Conservation (phyloP, 139 green algal genomes). For the Cymbomonas tetramitiformis region DNA sequence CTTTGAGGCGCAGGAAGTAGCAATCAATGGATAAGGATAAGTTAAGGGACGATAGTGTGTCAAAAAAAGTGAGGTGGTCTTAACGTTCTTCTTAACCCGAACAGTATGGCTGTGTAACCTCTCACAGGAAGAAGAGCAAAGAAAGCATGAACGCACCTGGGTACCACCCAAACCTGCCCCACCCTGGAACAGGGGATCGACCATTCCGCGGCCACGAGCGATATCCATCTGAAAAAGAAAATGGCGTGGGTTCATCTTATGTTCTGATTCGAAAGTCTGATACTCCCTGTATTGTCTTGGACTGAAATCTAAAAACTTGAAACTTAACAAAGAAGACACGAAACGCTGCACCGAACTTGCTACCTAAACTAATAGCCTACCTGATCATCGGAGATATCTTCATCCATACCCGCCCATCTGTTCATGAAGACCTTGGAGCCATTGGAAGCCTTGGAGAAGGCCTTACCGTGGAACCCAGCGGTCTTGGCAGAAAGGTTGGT, state of each 20-base stretch:
- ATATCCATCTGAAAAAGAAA: too few species aligned
- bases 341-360: background rate
- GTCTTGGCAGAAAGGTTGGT: too few species aligned
- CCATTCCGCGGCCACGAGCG: slow-evolving; percentile 70
- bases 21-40: too few species aligned
- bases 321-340: background rate
- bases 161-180: slow-evolving; percentile 50
- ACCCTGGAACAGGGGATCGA: slow-evolving; percentile 87
- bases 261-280: slow-evolving; percentile 47
- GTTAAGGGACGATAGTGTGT: too few species aligned
- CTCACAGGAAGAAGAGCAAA: too few species aligned
- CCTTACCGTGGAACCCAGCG: too few species aligned
- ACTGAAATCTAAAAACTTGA: background rate
- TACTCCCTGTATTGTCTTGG: background rate
- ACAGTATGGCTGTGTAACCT: too few species aligned
- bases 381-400: slow-evolving; percentile 86
- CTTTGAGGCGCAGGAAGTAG: too few species aligned
- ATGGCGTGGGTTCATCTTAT: too few species aligned
- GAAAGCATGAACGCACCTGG: slow-evolving; percentile 22
- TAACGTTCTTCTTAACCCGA: too few species aligned
- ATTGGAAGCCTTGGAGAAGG: too few species aligned
- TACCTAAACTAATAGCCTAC: slow-evolving; percentile 18
- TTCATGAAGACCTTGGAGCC: slow-evolving; percentile 38
- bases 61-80: too few species aligned
- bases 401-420: slow-evolving; percentile 72